Conservation (phyloP, 805 yeast species). For the Kodamaea kaohsiungensis region DNA sequence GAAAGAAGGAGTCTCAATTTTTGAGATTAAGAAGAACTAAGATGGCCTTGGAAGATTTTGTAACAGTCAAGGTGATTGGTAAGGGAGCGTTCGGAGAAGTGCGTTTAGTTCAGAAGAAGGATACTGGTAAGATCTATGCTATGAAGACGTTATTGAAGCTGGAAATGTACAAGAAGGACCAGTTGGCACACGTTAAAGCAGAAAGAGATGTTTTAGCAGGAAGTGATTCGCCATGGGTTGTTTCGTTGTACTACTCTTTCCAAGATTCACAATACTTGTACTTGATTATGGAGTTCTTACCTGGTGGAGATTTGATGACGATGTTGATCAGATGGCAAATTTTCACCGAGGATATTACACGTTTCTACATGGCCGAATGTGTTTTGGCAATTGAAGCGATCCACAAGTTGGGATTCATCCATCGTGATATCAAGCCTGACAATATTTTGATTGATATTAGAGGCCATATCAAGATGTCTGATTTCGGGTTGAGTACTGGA, state of each 20-base stretch:
- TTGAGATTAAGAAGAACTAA: conserved; percentile 83
- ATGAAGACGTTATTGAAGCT: conserved; percentile 90
- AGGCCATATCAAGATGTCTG: conserved; percentile 69
- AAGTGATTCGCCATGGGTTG: conserved; percentile 87
- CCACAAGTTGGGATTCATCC: conserved; percentile 91
- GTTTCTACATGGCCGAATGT: conserved; percentile 96
- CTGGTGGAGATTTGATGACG: conserved; percentile 90
- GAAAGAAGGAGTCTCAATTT: conserved; percentile 86
- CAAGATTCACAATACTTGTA: conserved; percentile 73
- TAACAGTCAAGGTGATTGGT: conserved; percentile 86
- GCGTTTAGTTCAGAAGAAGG: conserved; percentile 87
- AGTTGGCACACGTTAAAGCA: conserved; percentile 92
- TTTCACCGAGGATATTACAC: conserved; percentile 87
- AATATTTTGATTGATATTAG: conserved; percentile 83
- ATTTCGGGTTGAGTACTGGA: conserved; percentile 85
- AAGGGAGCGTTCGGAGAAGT: conserved; percentile 99
- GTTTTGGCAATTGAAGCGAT: conserved; percentile 93
- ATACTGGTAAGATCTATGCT: conserved; percentile 89
- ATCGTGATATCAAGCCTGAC: conserved; percentile 97
- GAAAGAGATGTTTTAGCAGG: conserved; percentile 95
- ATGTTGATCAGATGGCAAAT: conserved; percentile 94
- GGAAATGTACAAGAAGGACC: conserved; percentile 95
- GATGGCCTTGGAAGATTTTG: conserved; percentile 78
- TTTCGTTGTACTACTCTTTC: conserved; percentile 76
- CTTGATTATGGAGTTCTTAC: conserved; percentile 39